Evolutionary conservation across 192 early-diverging fungal genomes (phyloP), one percentile per base, ranked within the genome.

Genomic region (Chytriomyces hyalinus): DNA sequence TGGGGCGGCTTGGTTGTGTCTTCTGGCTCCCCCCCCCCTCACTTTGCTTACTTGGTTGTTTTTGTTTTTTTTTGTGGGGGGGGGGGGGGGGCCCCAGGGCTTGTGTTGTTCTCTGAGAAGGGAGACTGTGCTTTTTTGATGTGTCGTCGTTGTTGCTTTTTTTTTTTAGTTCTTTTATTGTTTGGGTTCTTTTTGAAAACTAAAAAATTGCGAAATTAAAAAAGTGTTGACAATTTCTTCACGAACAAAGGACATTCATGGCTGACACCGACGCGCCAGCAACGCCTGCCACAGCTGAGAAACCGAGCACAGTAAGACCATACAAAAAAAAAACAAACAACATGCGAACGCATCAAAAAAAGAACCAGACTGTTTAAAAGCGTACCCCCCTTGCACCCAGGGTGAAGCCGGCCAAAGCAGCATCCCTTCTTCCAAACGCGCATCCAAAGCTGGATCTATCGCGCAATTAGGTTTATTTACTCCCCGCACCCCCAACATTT

Each of bases 181-280:
- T 65, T 20, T 15, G 15, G 15, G 15, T 26, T 65, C 63, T 65
- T 43, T 43, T 65, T 43, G 2, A 20, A 13, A 20, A 57, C 3
- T 4, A 57, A 57, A 20, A 57, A 13, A 57, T 3, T 36, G 36
- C 36, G 36, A 36, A 36, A 36, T 36, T 36, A 36, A 36, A 36
- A 36, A 36, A 36, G 3, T 36, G 36, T 36, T 36, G 36, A 36
- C 36, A 36, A 36, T 36, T 36, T 36, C 36, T 36, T 36, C 36
- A 36, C 3, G 53, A 57, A 57, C 53, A 57, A 57, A 57, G 53
- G 53, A 57, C 53, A 20, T 20, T 2, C 20, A 57, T 57, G 53
- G 53, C 53, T 20, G 53, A 57, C 53, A 57, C 53, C 6, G 68
- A 70, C n/a, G 68, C 68, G 24, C 68, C 47, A 57, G n/a, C 68